Evolutionary conservation across 192 early-diverging fungal species (phyloP).

Genomic region (Umbelopsis ramanniana): DNA sequence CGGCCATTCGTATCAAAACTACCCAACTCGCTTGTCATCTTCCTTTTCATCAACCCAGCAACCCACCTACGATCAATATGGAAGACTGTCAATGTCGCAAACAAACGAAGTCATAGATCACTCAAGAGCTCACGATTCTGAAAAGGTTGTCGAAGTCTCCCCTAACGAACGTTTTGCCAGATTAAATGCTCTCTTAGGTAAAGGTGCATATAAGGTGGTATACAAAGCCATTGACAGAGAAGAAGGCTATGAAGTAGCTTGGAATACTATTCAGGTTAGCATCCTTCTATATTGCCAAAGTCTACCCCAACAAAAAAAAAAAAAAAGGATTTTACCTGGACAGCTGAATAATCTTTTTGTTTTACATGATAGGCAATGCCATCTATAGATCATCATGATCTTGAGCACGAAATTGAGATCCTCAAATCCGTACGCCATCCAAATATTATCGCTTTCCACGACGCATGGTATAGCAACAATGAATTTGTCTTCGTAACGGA

Average conservation of each 20-base stretch:
- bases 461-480: slow-evolving; percentile 65
- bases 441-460: slow-evolving; percentile 80
- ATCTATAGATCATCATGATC: slow-evolving; percentile 39
- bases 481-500: slow-evolving; percentile 87
- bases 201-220: slow-evolving; percentile 85
- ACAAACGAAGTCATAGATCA: slow-evolving; percentile 56
- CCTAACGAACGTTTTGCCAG: slow-evolving; percentile 60
- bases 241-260: slow-evolving; percentile 88
- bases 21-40: slow-evolving; percentile 10
- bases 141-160: slow-evolving; percentile 59
- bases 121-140: slow-evolving; percentile 51
- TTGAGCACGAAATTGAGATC: slow-evolving; percentile 63
- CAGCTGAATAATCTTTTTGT: background rate
- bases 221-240: slow-evolving; percentile 84
- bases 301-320: slow-evolving; percentile 40
- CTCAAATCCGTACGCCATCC: slow-evolving; percentile 78
- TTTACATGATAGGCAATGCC: slow-evolving; percentile 23
- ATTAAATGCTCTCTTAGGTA: slow-evolving; percentile 69
- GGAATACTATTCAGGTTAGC: slow-evolving; percentile 78
- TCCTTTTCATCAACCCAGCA: background rate
- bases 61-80: slow-evolving; percentile 18
- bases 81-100: slow-evolving; percentile 16
- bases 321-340: slow-evolving; percentile 39
- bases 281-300: slow-evolving; percentile 37
- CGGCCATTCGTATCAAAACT: background rate